Percentiles rank a stretch among this genome's conserved stretches.
These are phyloP conservation scores for Silene noctiflora DNA, from an alignment of 179 eudicot genomes.

Conservation along the genomic window DNA sequence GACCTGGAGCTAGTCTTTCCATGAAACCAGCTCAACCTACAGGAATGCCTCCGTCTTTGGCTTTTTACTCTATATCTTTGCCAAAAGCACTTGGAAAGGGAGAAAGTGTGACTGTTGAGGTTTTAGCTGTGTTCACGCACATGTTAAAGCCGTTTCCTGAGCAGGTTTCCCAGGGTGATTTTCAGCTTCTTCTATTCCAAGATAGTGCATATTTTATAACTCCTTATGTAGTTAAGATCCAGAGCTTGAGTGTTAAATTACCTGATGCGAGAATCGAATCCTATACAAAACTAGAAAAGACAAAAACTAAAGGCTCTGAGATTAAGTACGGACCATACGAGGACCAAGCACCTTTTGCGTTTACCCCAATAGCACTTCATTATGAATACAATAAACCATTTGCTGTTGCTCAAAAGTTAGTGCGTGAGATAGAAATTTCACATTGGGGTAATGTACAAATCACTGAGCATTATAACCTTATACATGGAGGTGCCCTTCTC, in stretches of 20 bases:
- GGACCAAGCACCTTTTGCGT: slow-evolving; percentile 64
- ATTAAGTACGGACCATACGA: slow-evolving; percentile 95
- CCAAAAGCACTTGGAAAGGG: slow-evolving; percentile 63
- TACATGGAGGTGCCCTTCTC: slow-evolving; percentile 83
- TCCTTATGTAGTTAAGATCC: slow-evolving; percentile 72
- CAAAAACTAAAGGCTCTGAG: slow-evolving; percentile 72
- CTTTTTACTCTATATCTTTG: slow-evolving; percentile 59
- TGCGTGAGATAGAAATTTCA: slow-evolving; percentile 91
- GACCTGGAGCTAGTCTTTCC: slow-evolving; percentile 45
- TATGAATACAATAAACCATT: slow-evolving; percentile 74
- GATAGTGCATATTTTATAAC: slow-evolving; percentile 75
- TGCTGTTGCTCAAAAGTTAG: slow-evolving; percentile 78
- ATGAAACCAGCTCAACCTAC: slow-evolving; percentile 47
- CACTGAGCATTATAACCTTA: slow-evolving; percentile 81
- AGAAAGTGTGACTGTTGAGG: slow-evolving; percentile 55
- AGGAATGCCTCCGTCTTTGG: slow-evolving; percentile 57
- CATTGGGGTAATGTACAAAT: slow-evolving; percentile 98
- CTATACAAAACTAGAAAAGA: slow-evolving; percentile 71
- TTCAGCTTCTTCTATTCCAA: slow-evolving; percentile 70
- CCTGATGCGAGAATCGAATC: slow-evolving; percentile 81
- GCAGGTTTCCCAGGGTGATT: slow-evolving; percentile 78
- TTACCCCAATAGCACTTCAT: slow-evolving; percentile 58
- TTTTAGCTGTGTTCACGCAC: slow-evolving; percentile 71
- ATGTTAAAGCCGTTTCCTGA: slow-evolving; percentile 77
- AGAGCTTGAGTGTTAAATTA: slow-evolving; percentile 61